Evolutionary conservation across 2,329 filamentous ascomycete species (phyloP).

Genomic region (Aspergillus neoniger): DNA sequence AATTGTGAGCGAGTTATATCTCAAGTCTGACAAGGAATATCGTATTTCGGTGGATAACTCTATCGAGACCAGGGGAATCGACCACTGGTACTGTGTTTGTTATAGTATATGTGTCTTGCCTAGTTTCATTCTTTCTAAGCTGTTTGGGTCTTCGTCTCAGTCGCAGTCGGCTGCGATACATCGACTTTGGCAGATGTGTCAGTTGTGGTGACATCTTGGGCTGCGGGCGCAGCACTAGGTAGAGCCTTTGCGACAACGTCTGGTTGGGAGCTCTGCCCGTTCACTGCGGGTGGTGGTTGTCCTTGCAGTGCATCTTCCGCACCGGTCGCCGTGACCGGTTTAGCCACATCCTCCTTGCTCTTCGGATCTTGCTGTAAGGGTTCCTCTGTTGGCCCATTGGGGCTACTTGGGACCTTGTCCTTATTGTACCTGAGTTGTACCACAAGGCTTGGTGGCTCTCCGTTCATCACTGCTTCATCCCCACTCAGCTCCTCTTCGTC

Average conservation of each 20-base stretch:
- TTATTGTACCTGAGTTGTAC: slow-evolving; percentile 65
- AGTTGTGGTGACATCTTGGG: not conserved
- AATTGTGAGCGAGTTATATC: not conserved
- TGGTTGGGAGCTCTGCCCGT: slow-evolving; percentile 4
- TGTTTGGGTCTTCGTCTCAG: not conserved
- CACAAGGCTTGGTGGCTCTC: slow-evolving; percentile 65
- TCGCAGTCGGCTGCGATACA: not conserved
- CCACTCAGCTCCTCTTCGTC: slow-evolving; percentile 47
- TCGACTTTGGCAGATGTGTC: not conserved
- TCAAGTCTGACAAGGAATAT: not conserved
- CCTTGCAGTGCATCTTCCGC: slow-evolving; percentile 5
- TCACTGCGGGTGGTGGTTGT: slow-evolving; percentile 10
- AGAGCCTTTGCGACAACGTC: slow-evolving; percentile 1
- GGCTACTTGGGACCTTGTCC: slow-evolving; percentile 24
- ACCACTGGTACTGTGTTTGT: not conserved
- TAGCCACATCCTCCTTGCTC: slow-evolving; percentile 11
- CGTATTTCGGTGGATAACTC: not conserved
- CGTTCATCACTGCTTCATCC: slow-evolving; percentile 49
- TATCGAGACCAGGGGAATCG: not conserved
- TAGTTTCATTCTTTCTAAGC: not conserved
- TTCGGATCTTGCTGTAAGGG: slow-evolving; percentile 14
- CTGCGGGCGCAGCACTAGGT: not conserved
- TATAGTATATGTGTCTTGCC: not conserved
- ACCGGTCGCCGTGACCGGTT: slow-evolving; percentile 2
- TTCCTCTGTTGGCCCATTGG: slow-evolving; percentile 21